Percentiles rank a stretch among this genome's conserved stretches.
Conservation (phyloP, 306 rosid species). For the Fragaria vesca region DNA sequence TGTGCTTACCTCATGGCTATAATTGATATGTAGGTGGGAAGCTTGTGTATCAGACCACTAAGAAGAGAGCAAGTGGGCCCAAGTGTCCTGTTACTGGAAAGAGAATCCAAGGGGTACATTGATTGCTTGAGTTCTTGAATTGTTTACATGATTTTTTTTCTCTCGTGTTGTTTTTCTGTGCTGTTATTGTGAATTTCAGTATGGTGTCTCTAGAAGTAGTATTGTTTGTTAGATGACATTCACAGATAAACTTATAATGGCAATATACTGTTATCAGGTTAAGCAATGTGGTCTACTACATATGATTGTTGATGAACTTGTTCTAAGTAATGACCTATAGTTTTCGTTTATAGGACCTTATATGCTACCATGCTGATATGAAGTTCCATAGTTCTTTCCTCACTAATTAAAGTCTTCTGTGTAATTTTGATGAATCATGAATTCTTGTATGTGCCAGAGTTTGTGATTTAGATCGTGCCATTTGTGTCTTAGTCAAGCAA, state of each 20-base stretch:
- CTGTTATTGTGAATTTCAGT: background rate
- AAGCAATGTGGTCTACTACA: background rate
- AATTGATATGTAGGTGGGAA: conserved; percentile 23
- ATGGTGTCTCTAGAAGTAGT: background rate
- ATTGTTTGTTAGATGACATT: background rate
- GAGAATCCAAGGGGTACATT: conserved; percentile 35
- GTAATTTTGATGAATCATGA: background rate
- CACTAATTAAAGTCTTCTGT: background rate
- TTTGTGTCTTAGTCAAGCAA: background rate
- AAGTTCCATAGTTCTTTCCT: background rate
- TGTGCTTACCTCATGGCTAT: background rate
- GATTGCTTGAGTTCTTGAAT: background rate
- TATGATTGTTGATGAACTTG: background rate
- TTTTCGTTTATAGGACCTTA: background rate
- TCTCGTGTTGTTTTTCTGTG: background rate
- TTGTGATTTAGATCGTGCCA: background rate
- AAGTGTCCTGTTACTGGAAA: conserved; percentile 36
- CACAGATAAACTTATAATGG: background rate
- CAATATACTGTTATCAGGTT: background rate
- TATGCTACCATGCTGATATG: background rate
- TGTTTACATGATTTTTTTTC: background rate
- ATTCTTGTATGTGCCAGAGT: background rate
- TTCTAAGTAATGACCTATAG: background rate
- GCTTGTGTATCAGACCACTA: conserved; percentile 32
- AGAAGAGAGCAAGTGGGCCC: conserved; percentile 40